These are phyloP conservation scores for Marasmius fiardii DNA, from an alignment of 1,284 basidiomycete species.

Conservation along the genomic window DNA sequence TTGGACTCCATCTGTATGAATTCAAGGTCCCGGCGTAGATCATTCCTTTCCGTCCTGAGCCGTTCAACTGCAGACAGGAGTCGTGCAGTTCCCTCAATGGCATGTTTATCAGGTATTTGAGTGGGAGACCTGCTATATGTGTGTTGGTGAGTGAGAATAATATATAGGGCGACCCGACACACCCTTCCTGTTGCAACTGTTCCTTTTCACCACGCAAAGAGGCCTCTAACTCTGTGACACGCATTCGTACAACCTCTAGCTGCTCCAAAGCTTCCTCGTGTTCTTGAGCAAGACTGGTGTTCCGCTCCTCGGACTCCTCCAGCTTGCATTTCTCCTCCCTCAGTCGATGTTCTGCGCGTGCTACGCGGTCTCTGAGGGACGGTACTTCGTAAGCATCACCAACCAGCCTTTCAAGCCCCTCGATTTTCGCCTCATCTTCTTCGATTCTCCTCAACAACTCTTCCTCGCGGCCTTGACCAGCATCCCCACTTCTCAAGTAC, in stretches of 20 bases:
- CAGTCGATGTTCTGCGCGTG: constrained; percentile 38
- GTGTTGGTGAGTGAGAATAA: neutral
- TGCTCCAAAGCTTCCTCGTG: constrained; percentile 45
- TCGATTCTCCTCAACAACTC: constrained; percentile 59
- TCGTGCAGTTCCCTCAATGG: constrained; percentile 44
- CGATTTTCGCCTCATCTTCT: constrained; percentile 61
- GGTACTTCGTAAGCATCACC: constrained; percentile 32
- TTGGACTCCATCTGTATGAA: constrained; percentile 71
- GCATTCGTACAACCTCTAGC: constrained; percentile 31
- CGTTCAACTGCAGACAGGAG: constrained; percentile 62
- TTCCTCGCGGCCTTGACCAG: constrained; percentile 42
- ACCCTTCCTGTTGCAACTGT: constrained; percentile 21
- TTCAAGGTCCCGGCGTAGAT: constrained; percentile 60
- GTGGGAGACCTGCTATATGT: neutral
- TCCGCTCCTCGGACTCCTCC: constrained; percentile 31
- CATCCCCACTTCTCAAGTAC: constrained; percentile 35
- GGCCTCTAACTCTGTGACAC: constrained; percentile 25
- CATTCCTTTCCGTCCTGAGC: constrained; percentile 68
- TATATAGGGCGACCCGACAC: constrained; percentile 15
- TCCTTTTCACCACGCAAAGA: constrained; percentile 27
- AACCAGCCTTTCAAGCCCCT: constrained; percentile 44
- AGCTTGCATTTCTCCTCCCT: constrained; percentile 38
- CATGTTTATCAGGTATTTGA: constrained; percentile 26
- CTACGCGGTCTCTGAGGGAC: constrained; percentile 35
- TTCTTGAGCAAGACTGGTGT: constrained; percentile 35